Base-by-base conservation (phyloP, 306 rosid genomes). In the Rubus idaeus region DNA sequence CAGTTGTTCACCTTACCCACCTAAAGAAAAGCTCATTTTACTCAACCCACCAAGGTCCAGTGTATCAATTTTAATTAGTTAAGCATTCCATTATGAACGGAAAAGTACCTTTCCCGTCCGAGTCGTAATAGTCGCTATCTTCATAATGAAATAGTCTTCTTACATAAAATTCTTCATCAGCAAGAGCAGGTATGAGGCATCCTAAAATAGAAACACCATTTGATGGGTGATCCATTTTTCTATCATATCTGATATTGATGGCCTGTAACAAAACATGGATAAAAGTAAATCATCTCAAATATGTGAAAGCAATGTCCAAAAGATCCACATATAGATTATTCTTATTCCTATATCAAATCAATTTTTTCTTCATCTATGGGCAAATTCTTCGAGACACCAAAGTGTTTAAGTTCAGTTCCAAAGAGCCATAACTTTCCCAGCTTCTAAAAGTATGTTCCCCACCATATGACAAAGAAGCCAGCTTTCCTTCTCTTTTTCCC, bases 121-220 rank as follows among this genome's bases (percentile, higher is more conserved):
- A 82, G 82, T 65, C 83, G 84, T 87, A 83, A 82, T 81, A 87
- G 74, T 79, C 89, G 64, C 87, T 84, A 78, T 84, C 96, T 80
- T 75, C 91, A 45, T 76, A 75, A 75, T 77, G 76, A 82, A 84
- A 89, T 45, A 86, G 63, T 55, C 71, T 85, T 90, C 90, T 87
- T 77, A 89, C 68, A 75, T 89, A 84, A 50, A 88, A 81, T 82
- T 79, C 94, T 87, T 94, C 96, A 76, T 94, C 96, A 64, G 88
- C 83, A 76, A 77, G 88, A 73, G 91, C 87, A 39, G 97, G 98
- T 84, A 89, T 87, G 75, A 94, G 93, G 76, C 83, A 89, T 73
- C 98, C 98, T 75, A 90, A 69, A 78, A 94, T 90, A 70, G 96
- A 92, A 72, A 94, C 91, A 71, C 96, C 97, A 84, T 92, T 94